Conservation (phyloP, 1,139 yeast species). For the Hansenula sp. region DNA sequence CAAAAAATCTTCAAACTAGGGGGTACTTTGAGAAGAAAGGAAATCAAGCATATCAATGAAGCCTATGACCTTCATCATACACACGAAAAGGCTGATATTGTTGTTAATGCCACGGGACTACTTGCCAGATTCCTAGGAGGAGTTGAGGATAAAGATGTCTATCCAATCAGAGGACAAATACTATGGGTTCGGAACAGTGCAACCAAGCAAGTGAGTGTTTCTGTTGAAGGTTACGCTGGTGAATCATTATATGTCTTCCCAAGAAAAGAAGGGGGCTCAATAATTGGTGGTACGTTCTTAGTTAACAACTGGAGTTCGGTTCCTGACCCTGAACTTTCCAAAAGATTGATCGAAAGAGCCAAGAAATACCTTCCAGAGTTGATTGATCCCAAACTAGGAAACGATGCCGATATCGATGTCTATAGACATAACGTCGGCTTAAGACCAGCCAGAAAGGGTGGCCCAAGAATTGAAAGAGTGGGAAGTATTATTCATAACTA, state of each 20-base stretch:
- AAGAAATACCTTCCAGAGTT: constrained; percentile 48
- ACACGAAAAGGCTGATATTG: constrained; percentile 30
- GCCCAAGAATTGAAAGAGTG: constrained; percentile 44
- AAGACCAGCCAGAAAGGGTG: constrained; percentile 60
- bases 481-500: constrained; percentile 50
- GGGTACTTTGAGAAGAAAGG: constrained; percentile 19
- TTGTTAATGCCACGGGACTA: constrained; percentile 27
- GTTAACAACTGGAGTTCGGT: constrained; percentile 20
- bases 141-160: constrained; percentile 41
- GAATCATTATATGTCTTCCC: constrained; percentile 25
- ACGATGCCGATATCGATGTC: constrained; percentile 30
- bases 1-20: constrained; percentile 17
- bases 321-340: constrained; percentile 41
- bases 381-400: constrained; percentile 27
- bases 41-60: constrained; percentile 19
- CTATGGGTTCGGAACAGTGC: constrained; percentile 25
- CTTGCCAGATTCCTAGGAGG: constrained; percentile 36
- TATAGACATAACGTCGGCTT: constrained; percentile 56
- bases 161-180: constrained; percentile 62
- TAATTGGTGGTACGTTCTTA: constrained; percentile 63
- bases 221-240: constrained; percentile 29
- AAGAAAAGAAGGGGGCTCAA: constrained; percentile 48
- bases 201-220: constrained; percentile 34
- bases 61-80: constrained; percentile 9
- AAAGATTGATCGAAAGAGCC: constrained; percentile 40